Percentiles rank a stretch among this genome's conserved stretches.
Evolutionary conservation across 176 grass and related monocot species (phyloP).

Genomic region (Oryza brachyantha): DNA sequence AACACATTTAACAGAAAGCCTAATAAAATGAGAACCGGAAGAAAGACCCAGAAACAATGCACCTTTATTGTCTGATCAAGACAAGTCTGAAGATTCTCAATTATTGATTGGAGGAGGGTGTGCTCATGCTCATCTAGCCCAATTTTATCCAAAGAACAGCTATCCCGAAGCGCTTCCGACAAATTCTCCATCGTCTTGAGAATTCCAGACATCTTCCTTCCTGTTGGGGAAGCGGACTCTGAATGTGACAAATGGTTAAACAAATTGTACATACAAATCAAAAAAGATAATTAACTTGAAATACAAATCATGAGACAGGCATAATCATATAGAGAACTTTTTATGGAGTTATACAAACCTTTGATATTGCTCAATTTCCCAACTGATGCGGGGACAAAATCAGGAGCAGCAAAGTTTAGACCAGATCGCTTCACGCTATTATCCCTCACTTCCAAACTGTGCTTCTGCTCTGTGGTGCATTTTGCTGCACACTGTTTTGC

Average conservation of each 20-base stretch:
- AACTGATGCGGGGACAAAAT: conserved; percentile 39
- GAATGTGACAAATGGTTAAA: neutral
- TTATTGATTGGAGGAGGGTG: conserved; percentile 25
- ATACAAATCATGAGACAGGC: neutral
- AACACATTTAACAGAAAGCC: neutral
- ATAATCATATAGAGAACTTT: conserved; percentile 20
- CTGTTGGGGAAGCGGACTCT: conserved; percentile 36
- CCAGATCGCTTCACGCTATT: conserved; percentile 27
- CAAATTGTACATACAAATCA: neutral
- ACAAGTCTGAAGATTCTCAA: conserved; percentile 45
- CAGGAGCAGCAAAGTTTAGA: conserved; percentile 41
- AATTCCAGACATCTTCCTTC: conserved; percentile 15
- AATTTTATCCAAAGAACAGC: conserved; percentile 30
- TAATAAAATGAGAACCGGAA: neutral
- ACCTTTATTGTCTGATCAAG: conserved; percentile 46
- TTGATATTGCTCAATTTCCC: conserved; percentile 20
- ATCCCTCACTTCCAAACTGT: conserved; percentile 15
- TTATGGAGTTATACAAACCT: conserved; percentile 28
- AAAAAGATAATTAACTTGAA: conserved; percentile 1
- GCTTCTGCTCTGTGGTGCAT: conserved; percentile 19
- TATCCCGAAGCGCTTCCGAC: conserved; percentile 28
- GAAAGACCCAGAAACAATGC: neutral
- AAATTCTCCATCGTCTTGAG: conserved; percentile 38
- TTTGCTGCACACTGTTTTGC: neutral
- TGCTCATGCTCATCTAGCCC: conserved; percentile 36